A percentile compares a stretch with the other conserved stretches of the same genome.
phyloP scores from a whole-genome alignment of 768 basidiomycete species.

The Glaciozyma martinii region DNA sequence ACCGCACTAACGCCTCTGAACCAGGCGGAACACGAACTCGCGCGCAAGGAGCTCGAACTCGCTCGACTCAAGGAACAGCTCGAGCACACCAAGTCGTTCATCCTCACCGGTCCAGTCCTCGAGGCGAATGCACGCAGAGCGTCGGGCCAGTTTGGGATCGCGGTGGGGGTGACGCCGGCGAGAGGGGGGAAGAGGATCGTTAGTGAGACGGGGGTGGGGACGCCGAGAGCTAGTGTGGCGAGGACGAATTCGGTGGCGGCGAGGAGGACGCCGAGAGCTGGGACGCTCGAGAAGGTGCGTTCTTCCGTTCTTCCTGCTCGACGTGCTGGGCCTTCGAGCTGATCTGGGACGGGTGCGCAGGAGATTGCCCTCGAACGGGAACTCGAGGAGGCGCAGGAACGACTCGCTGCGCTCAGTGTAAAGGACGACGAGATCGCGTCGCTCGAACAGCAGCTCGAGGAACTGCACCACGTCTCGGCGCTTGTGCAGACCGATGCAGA shows the following conservation, averaged over 20 bases:
- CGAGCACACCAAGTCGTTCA: conserved; percentile 19
- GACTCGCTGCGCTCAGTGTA: neutral
- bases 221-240: neutral
- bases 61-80: conserved; percentile 11
- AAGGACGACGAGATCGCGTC: conserved; percentile 61
- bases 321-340: neutral
- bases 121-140: conserved; percentile 14
- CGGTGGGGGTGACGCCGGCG: neutral
- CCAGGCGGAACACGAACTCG: conserved; percentile 13
- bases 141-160: neutral
- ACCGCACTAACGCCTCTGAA: neutral
- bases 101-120: conserved; percentile 21
- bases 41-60: conserved; percentile 14
- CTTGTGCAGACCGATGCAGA: conserved; percentile 13
- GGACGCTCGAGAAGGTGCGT: conserved; percentile 10
- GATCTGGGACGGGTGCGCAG: neutral
- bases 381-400: conserved; percentile 6
- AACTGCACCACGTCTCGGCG: neutral
- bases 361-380: conserved; percentile 4
- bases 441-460: conserved; percentile 63
- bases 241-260: conserved; percentile 14
- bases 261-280: neutral
- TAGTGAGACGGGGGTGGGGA: conserved; percentile 17
- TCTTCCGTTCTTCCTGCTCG: neutral
- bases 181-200: neutral